Evolutionary conservation across 805 yeast species (phyloP).

Genomic region (Ogataea dorogensis): DNA sequence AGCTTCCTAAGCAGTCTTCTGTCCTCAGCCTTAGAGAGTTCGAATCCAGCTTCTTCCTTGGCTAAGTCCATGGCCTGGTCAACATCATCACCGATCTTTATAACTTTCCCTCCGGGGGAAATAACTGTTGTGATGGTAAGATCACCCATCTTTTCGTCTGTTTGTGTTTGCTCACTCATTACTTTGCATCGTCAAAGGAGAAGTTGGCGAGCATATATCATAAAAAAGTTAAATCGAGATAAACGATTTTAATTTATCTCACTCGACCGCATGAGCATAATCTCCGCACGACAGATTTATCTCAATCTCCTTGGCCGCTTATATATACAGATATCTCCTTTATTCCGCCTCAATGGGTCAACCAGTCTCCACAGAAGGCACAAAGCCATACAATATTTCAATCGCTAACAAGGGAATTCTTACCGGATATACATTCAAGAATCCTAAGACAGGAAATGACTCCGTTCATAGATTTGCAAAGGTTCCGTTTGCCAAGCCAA

Average conservation of each 20-base stretch:
- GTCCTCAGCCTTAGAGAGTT: constrained; percentile 15
- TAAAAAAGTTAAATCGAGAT: no score
- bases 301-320: neutral
- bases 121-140: constrained; percentile 1
- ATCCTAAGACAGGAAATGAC: constrained; percentile 17
- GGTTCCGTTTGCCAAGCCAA: constrained; percentile 37
- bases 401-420: constrained; percentile 31
- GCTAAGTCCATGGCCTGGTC: constrained; percentile 16
- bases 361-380: constrained; percentile 24
- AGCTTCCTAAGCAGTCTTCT: constrained; percentile 19
- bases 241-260: no score
- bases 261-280: neutral
- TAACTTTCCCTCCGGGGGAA: constrained; percentile 6
- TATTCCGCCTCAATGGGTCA: constrained; percentile 22
- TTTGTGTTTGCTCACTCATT: no score
- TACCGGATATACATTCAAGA: constrained; percentile 28
- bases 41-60: constrained; percentile 14
- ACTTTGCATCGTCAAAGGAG: no score
- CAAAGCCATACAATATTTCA: constrained; percentile 17
- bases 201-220: no score
- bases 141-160: neutral
- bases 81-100: constrained; percentile 11
- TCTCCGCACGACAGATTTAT: constrained; percentile 1
- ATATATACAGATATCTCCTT: neutral
- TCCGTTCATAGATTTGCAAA: constrained; percentile 30